A percentile compares a stretch with the other conserved stretches of the same genome.
Conservation (phyloP, 768 basidiomycete species). For the Mycena maculata region DNA sequence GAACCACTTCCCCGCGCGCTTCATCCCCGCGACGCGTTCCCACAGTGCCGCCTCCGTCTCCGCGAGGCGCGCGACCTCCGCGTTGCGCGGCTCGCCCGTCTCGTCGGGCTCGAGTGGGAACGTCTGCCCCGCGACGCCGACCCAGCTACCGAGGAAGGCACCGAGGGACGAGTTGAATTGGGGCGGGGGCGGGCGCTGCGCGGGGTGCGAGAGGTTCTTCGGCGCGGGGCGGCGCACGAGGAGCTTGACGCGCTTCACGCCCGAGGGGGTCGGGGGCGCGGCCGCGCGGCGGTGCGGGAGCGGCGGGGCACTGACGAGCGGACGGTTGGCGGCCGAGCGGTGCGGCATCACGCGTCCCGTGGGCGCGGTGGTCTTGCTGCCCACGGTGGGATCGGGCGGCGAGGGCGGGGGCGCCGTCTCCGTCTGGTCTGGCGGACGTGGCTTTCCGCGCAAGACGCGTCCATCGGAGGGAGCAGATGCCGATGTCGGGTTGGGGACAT, state of each 20-base stretch:
- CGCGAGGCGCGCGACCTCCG: conserved; percentile 53
- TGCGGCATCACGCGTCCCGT: conserved; percentile 27
- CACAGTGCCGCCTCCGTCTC: conserved; percentile 56
- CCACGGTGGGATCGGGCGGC: conserved; percentile 10
- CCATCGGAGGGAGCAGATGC: conserved; percentile 28
- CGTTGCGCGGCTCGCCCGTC: conserved; percentile 33
- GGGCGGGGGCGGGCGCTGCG: conserved; percentile 69
- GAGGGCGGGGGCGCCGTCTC: background rate
- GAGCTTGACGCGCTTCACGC: conserved; percentile 73
- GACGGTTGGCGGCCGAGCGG: conserved; percentile 17
- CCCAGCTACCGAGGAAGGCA: conserved; percentile 72
- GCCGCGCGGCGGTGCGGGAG: conserved; percentile 11
- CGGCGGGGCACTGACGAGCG: conserved; percentile 23
- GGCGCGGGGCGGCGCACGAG: conserved; percentile 75
- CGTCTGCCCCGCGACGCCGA: conserved; percentile 62
- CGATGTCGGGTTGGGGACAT: background rate
- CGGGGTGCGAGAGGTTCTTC: conserved; percentile 66
- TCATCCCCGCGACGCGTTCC: conserved; percentile 46
- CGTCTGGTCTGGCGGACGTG: background rate
- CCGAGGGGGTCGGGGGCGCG: conserved; percentile 40
- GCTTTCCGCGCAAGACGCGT: conserved; percentile 14
- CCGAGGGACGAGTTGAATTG: conserved; percentile 65
- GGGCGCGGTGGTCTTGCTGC: conserved; percentile 4
- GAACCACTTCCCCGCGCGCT: conserved; percentile 32
- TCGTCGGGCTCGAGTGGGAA: conserved; percentile 36